Evolutionary conservation across 2,329 filamentous ascomycete genomes (phyloP).

Genomic region (Zopfia rhizophila): DNA sequence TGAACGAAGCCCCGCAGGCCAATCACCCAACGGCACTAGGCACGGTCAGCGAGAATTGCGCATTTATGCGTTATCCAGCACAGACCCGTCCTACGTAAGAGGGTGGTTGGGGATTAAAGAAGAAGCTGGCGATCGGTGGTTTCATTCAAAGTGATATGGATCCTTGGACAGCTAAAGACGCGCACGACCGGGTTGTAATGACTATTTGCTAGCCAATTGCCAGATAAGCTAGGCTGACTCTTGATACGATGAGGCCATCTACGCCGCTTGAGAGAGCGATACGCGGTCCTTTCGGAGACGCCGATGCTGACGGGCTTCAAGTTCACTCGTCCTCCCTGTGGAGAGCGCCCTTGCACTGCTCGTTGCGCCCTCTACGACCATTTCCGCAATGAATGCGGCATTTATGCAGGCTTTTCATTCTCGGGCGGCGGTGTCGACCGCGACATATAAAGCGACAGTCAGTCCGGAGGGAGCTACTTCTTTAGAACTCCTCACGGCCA

Average conservation of each 20-base stretch:
- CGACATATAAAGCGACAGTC: conserved; percentile 19
- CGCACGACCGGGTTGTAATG: conserved; percentile 12
- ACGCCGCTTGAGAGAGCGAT: conserved; percentile 15
- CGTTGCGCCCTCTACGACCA: conserved; percentile 5
- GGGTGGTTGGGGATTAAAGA: conserved; percentile 17
- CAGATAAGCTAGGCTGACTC: conserved; percentile 17
- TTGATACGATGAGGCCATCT: conserved; percentile 15
- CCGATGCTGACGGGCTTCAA: conserved; percentile 22
- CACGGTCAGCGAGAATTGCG: conserved; percentile 12
- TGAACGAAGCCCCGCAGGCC: conserved; percentile 16
- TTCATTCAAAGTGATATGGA: conserved; percentile 12
- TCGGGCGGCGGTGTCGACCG: conserved; percentile 10
- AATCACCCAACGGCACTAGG: conserved; percentile 17
- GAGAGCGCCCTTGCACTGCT: conserved; percentile 5
- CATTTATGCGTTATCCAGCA: conserved; percentile 18
- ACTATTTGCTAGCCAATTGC: conserved; percentile 8
- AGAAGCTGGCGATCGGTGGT: conserved; percentile 18
- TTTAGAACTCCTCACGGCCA: conserved; percentile 9
- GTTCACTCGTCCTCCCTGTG: conserved; percentile 2
- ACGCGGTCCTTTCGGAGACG: conserved; percentile 26
- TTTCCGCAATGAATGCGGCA: conserved; percentile 9
- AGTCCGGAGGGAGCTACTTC: conserved; percentile 16
- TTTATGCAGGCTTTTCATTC: conserved; percentile 11
- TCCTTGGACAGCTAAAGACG: conserved; percentile 18
- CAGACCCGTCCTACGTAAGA: conserved; percentile 16